phyloP scores from a whole-genome alignment of 192 early-diverging fungal species.

The Coemansia sp. region DNA sequence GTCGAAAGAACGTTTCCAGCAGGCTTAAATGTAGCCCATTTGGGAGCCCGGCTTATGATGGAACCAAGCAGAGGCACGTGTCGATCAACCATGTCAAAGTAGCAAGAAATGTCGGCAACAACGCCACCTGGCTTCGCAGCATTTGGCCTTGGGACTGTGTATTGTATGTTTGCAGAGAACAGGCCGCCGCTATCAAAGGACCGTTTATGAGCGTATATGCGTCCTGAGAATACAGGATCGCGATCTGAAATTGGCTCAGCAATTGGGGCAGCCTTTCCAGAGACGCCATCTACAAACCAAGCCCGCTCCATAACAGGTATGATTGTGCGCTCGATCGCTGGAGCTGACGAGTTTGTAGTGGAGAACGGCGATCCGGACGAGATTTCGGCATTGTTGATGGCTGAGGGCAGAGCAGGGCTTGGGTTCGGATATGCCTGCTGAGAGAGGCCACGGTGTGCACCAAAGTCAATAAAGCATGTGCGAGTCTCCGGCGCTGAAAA shows the following conservation, averaged over 20 bases:
- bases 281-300: slow-evolving; percentile 20
- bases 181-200: slow-evolving; percentile 20
- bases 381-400: not conserved
- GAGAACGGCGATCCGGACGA: not conserved
- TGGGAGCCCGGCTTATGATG: slow-evolving; percentile 26
- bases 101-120: slow-evolving; percentile 43
- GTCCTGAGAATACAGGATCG: slow-evolving; percentile 32
- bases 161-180: slow-evolving; percentile 37
- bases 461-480: slow-evolving; percentile 54
- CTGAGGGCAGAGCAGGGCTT: slow-evolving; percentile 29
- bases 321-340: slow-evolving; percentile 24
- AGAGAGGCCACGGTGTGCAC: slow-evolving; percentile 36
- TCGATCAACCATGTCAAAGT: slow-evolving; percentile 43
- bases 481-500: slow-evolving; percentile 48
- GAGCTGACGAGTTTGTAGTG: not conserved
- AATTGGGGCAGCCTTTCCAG: slow-evolving; percentile 15
- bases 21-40: slow-evolving; percentile 40
- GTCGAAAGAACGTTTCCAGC: slow-evolving; percentile 42
- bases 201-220: slow-evolving; percentile 45
- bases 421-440: slow-evolving; percentile 49
- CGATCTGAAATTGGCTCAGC: slow-evolving; percentile 28
- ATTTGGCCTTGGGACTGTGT: slow-evolving; percentile 25
- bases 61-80: slow-evolving; percentile 42
- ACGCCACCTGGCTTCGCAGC: slow-evolving; percentile 15
- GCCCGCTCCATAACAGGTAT: slow-evolving; percentile 50